These are phyloP conservation scores for Casuarina glauca DNA, from an alignment of 306 rosid species.

Conservation along the genomic window DNA sequence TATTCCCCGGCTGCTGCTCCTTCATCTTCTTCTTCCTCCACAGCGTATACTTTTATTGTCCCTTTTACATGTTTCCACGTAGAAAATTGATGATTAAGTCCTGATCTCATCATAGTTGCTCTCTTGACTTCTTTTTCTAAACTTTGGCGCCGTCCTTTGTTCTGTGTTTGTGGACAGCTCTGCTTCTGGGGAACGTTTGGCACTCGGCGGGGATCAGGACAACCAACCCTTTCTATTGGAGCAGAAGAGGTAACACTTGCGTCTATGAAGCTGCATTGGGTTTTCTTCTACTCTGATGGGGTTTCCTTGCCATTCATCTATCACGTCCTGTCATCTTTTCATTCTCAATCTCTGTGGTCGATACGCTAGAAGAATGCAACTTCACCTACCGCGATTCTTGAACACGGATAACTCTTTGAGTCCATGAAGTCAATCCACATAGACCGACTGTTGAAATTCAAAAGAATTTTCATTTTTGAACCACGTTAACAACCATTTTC, in stretches of 20 bases:
- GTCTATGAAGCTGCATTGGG: slow-evolving; percentile 9
- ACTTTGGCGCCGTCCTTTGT: slow-evolving; percentile 15
- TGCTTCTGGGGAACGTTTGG: slow-evolving; percentile 41
- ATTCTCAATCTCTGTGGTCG: neutral
- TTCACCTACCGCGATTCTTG: neutral
- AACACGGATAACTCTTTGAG: neutral
- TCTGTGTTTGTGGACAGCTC: slow-evolving; percentile 41
- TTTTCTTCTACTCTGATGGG: slow-evolving; percentile 10
- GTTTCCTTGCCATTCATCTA: neutral
- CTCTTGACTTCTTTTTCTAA: neutral
- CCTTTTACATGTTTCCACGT: neutral
- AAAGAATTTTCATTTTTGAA: neutral
- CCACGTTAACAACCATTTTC: neutral
- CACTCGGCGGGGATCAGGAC: slow-evolving; percentile 40
- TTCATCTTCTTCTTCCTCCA: slow-evolving; percentile 34
- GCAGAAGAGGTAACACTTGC: slow-evolving; percentile 51
- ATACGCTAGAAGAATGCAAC: neutral
- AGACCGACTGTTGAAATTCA: neutral
- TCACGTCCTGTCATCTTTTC: neutral
- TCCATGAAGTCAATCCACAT: neutral
- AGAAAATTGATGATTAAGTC: neutral
- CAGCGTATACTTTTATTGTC: slow-evolving; percentile 27
- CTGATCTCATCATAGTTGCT: neutral
- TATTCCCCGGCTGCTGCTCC: slow-evolving; percentile 49
- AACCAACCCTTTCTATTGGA: slow-evolving; percentile 58